Evolutionary conservation across 2,329 filamentous ascomycete genomes (phyloP).

Genomic region (Arthrinium puccinioides): DNA sequence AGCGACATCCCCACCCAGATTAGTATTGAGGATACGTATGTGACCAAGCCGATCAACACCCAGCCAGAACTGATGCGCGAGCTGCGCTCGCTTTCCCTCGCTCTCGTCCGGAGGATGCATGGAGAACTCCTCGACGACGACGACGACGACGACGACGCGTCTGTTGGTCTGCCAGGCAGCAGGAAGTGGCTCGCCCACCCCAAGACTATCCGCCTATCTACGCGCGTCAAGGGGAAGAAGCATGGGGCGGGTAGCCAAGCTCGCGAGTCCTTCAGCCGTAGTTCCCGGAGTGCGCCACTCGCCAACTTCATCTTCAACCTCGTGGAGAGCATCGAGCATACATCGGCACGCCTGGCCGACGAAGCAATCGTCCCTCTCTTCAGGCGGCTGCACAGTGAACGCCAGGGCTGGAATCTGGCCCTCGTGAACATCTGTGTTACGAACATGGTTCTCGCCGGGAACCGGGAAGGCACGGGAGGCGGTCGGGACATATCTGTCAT

Average conservation of each 20-base stretch:
- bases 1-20: slow-evolving; percentile 76
- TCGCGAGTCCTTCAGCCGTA: slow-evolving; percentile 53
- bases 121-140: slow-evolving; percentile 59
- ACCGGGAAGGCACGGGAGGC: slow-evolving; percentile 30
- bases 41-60: slow-evolving; percentile 56
- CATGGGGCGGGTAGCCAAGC: slow-evolving; percentile 38
- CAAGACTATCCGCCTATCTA: slow-evolving; percentile 73
- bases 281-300: slow-evolving; percentile 67
- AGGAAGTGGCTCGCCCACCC: slow-evolving; percentile 69
- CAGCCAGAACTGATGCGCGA: slow-evolving; percentile 59
- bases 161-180: slow-evolving; percentile 16
- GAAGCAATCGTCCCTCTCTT: slow-evolving; percentile 68
- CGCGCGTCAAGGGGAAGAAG: slow-evolving; percentile 47
- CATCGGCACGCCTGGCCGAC: slow-evolving; percentile 62
- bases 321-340: slow-evolving; percentile 45
- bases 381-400: slow-evolving; percentile 62
- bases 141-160: slow-evolving; percentile 18
- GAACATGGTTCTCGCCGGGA: slow-evolving; percentile 64
- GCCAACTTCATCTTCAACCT: slow-evolving; percentile 68
- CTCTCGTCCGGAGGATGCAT: slow-evolving; percentile 71
- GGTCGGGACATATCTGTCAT: slow-evolving; percentile 75
- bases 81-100: slow-evolving; percentile 59
- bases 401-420: slow-evolving; percentile 68
- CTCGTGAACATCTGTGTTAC: slow-evolving; percentile 82
- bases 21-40: slow-evolving; percentile 90